phyloP scores from a whole-genome alignment of 2,329 filamentous ascomycete genomes.

The Venturia carpophila region DNA sequence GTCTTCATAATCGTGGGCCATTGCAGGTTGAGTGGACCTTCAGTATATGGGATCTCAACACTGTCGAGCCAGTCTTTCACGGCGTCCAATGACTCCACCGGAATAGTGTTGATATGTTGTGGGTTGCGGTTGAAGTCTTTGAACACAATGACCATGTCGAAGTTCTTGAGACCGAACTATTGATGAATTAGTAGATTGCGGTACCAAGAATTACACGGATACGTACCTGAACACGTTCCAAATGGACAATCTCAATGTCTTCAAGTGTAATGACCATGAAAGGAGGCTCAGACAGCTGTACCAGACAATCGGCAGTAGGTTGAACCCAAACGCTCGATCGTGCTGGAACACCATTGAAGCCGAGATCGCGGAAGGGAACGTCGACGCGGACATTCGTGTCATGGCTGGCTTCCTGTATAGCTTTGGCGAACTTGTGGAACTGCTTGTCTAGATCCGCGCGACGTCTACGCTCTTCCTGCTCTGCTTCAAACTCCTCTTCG shows the following conservation, averaged over 20 bases:
- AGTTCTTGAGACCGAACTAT: constrained; percentile 95
- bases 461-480: constrained; percentile 90
- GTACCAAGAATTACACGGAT: not conserved
- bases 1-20: constrained; percentile 99
- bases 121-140: constrained; percentile 91
- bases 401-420: constrained; percentile 89
- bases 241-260: constrained; percentile 91
- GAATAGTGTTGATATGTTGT: constrained; percentile 95
- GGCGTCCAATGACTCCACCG: constrained; percentile 85
- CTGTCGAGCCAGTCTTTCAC: constrained; percentile 98
- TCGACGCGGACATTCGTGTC: constrained; percentile 92
- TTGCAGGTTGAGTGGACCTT: constrained; percentile 94
- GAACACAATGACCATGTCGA: constrained; percentile 96
- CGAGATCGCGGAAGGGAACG: constrained; percentile 91
- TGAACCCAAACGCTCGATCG: constrained; percentile 93
- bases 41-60: constrained; percentile 86
- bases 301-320: constrained; percentile 91
- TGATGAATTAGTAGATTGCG: constrained; percentile 8
- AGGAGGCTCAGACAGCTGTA: constrained; percentile 92
- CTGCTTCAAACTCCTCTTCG: constrained; percentile 96
- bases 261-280: constrained; percentile 94
- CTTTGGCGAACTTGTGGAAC: constrained; percentile 94
- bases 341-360: constrained; percentile 93
- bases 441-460: constrained; percentile 88
- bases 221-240: constrained; percentile 72